Conservation (phyloP, 148 eudicot genomes). For the Rheum nobile region DNA sequence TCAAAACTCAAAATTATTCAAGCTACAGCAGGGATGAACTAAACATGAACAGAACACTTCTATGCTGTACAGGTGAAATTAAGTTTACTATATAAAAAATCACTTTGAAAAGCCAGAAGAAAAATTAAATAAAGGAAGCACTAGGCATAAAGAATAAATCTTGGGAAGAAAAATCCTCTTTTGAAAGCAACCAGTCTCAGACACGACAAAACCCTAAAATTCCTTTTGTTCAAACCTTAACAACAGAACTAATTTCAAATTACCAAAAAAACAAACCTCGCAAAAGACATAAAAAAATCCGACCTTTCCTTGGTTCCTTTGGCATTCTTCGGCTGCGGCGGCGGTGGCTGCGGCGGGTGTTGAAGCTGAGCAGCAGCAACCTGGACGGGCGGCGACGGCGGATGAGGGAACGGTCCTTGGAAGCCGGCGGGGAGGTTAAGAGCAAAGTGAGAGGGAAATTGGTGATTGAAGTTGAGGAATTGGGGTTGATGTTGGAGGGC, state of each 20-base stretch:
- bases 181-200: not conserved
- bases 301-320: constrained; percentile 20
- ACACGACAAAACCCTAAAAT: not conserved
- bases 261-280: not conserved
- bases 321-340: constrained; percentile 11
- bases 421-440: constrained; percentile 11
- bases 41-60: not conserved
- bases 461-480: constrained; percentile 16
- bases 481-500: constrained; percentile 29
- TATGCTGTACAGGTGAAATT: not conserved
- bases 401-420: not conserved
- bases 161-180: not conserved
- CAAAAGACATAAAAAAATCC: not conserved
- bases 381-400: constrained; percentile 3
- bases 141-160: not conserved
- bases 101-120: not conserved
- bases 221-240: not conserved
- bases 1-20: not conserved
- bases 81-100: not conserved
- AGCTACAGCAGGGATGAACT: not conserved
- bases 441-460: constrained; percentile 25
- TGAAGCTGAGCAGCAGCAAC: not conserved
- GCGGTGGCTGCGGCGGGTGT: not conserved
- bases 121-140: not conserved
- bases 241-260: not conserved